These are phyloP conservation scores for Exsudoporus floridanus DNA, from an alignment of 1,284 basidiomycete genomes.

Conservation along the genomic window DNA sequence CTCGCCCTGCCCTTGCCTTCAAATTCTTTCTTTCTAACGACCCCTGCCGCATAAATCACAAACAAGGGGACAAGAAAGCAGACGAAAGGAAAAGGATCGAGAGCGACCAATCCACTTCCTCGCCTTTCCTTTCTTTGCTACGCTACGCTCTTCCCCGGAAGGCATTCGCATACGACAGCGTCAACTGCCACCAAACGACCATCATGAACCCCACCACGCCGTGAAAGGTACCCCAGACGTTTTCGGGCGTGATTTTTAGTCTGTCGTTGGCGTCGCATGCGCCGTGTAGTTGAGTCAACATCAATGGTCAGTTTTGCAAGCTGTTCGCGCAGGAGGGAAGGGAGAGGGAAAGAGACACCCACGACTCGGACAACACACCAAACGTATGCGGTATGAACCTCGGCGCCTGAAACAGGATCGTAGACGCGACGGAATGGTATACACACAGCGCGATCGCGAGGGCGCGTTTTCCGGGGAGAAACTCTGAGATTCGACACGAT, in stretches of 20 bases:
- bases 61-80: too few relatives aligned
- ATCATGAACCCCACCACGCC: constrained; percentile 66
- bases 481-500: constrained; percentile 43
- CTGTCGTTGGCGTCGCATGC: constrained; percentile 34
- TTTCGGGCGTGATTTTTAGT: constrained; percentile 62
- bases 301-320: too few relatives aligned
- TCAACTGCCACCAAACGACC: constrained; percentile 74
- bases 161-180: constrained; percentile 53
- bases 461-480: constrained; percentile 81
- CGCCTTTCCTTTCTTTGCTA: too few relatives aligned
- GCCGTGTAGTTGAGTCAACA: too few relatives aligned
- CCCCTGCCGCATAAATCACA: neutral
- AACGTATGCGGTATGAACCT: constrained; percentile 76
- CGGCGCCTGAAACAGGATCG: constrained; percentile 71
- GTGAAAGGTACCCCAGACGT: constrained; percentile 65
- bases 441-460: constrained; percentile 72
- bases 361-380: constrained; percentile 60
- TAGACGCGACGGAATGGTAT: constrained; percentile 75
- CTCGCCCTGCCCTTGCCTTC: neutral
- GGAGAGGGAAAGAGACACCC: constrained; percentile 30
- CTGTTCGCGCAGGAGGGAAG: neutral
- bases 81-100: neutral
- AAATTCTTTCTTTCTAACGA: neutral
- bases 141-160: constrained; percentile 31
- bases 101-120: too few relatives aligned